phyloP scores from a whole-genome alignment of 352 stramenopile genomes.

The Phytophthora citricola region DNA sequence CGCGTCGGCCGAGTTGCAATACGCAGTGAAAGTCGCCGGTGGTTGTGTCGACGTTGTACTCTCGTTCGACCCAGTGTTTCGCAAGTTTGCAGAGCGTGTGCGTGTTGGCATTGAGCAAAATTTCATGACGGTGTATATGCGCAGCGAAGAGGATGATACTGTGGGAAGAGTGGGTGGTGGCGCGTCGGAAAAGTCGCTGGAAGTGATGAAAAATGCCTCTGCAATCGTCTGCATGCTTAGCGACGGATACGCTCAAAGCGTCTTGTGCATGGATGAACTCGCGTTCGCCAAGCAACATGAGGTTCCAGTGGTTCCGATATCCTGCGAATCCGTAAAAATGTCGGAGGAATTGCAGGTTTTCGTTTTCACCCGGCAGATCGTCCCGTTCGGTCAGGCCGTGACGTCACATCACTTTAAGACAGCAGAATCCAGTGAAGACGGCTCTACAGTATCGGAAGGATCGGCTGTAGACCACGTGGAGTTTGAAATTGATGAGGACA shows the following conservation, averaged over 20 bases:
- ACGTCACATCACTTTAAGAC: conserved; percentile 48
- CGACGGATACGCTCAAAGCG: conserved; percentile 66
- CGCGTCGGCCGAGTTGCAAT: conserved; percentile 77
- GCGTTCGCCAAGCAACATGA: conserved; percentile 74
- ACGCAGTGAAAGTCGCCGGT: conserved; percentile 75
- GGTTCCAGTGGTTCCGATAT: conserved; percentile 77
- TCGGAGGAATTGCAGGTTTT: conserved; percentile 82
- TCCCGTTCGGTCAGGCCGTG: conserved; percentile 72
- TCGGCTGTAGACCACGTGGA: conserved; percentile 36
- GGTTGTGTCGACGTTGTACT: conserved; percentile 79
- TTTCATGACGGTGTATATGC: conserved; percentile 81
- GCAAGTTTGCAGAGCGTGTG: conserved; percentile 64
- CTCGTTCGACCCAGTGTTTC: conserved; percentile 76
- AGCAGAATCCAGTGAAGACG: conserved; percentile 22
- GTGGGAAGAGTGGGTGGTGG: conserved; percentile 28
- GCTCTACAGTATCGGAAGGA: conserved; percentile 23
- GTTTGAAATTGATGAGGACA: conserved; percentile 68
- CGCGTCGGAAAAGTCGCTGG: conserved; percentile 43
- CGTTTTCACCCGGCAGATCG: conserved; percentile 81
- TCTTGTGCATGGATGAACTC: conserved; percentile 82
- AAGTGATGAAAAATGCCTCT: conserved; percentile 69
- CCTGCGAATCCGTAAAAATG: conserved; percentile 61
- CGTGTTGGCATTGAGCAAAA: conserved; percentile 75
- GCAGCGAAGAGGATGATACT: conserved; percentile 46
- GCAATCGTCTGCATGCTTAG: conserved; percentile 79